Percentiles rank a stretch among this genome's conserved stretches.
phyloP scores from a whole-genome alignment of 768 basidiomycete species.

The Psilocybe azurescens region DNA sequence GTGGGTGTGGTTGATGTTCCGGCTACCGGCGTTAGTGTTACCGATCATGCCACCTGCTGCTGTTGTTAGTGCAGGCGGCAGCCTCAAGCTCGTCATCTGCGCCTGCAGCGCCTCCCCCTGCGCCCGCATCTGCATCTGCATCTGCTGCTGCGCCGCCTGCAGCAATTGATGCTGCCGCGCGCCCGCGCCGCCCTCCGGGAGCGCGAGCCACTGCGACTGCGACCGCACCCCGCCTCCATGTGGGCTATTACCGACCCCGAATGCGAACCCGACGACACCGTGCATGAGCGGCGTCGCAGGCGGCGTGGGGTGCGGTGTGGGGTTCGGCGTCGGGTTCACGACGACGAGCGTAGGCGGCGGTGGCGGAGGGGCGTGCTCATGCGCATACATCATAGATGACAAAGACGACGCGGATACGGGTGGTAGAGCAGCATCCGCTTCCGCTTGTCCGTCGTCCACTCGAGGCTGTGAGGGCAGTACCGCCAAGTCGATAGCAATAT shows the following conservation, averaged over 20 bases:
- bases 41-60: neutral
- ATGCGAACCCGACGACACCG: constrained; percentile 14
- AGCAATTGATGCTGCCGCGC: constrained; percentile 9
- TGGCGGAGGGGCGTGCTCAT: neutral
- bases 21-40: neutral
- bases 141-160: constrained; percentile 6
- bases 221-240: constrained; percentile 2
- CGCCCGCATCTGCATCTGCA: constrained; percentile 2
- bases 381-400: neutral
- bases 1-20: neutral
- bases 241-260: neutral
- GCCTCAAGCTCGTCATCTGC: neutral
- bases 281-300: constrained; percentile 66
- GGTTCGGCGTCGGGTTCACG: constrained; percentile 79
- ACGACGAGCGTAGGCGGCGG: constrained; percentile 61
- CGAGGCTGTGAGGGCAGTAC: neutral
- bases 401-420: neutral
- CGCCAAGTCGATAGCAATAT: neutral
- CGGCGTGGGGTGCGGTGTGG: constrained; percentile 79
- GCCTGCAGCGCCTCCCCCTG: neutral
- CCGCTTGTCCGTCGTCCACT: neutral
- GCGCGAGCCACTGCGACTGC: constrained; percentile 22
- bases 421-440: neutral
- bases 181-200: constrained; percentile 14
- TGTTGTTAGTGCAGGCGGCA: constrained; percentile 2